Conservation (phyloP, 2,329 filamentous ascomycete species). For the Calonectria pseudoreteaudii region DNA sequence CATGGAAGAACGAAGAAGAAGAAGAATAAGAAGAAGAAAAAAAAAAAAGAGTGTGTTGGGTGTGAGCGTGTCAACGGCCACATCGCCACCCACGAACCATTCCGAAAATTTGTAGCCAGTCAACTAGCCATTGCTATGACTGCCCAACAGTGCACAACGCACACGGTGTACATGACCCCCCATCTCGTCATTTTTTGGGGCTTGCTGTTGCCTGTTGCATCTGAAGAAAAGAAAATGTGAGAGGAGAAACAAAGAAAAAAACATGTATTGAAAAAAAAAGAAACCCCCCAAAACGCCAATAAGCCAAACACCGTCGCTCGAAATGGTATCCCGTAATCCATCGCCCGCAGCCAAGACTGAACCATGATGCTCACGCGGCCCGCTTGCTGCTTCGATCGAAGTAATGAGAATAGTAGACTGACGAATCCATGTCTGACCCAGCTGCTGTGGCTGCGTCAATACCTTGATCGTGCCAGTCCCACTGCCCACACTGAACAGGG, state of each 20-base stretch:
- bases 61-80: background rate
- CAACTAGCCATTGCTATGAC: background rate
- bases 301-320: constrained; percentile 7
- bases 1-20: background rate
- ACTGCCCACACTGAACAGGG: constrained; percentile 40
- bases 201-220: constrained; percentile 18
- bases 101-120: background rate
- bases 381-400: constrained; percentile 24
- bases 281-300: background rate
- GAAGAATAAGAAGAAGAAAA: background rate
- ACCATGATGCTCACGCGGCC: background rate
- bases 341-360: background rate
- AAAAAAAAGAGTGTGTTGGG: background rate
- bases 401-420: constrained; percentile 22
- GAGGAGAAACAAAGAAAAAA: background rate
- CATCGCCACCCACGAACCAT: background rate
- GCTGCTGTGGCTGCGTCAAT: constrained; percentile 29
- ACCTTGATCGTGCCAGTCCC: constrained; percentile 43
- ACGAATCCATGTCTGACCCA: constrained; percentile 36
- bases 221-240: background rate
- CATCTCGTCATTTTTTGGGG: background rate
- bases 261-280: background rate
- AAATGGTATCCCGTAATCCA: background rate
- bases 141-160: constrained; percentile 13
- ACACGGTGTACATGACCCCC: constrained; percentile 20